Evolutionary conservation across 192 early-diverging fungal species (phyloP).

Genomic region (Backusella sp.): DNA sequence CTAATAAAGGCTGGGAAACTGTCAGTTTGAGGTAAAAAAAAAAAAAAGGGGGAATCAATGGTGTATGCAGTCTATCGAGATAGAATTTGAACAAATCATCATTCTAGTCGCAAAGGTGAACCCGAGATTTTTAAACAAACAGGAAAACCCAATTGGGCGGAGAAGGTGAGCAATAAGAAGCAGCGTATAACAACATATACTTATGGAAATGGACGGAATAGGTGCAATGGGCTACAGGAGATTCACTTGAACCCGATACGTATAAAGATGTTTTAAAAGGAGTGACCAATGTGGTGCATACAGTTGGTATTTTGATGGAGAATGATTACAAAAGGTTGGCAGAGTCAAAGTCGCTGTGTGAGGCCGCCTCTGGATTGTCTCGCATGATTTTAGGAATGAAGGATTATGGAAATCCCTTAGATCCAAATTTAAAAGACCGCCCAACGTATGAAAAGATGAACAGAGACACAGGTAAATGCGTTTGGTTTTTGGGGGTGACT

Average conservation of each 20-base stretch:
- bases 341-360: conserved; percentile 33
- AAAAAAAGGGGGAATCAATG: neutral
- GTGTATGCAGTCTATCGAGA: neutral
- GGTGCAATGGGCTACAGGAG: conserved; percentile 63
- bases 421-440: conserved; percentile 33
- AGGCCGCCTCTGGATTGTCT: conserved; percentile 31
- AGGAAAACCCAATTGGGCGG: conserved; percentile 29
- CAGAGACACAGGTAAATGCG: conserved; percentile 62
- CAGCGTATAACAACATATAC: neutral
- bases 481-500: no score
- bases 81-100: neutral
- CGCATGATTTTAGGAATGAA: conserved; percentile 27
- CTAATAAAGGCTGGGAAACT: conserved; percentile 44
- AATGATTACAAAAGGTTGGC: conserved; percentile 60
- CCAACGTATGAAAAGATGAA: conserved; percentile 64
- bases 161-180: conserved; percentile 16
- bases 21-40: conserved; percentile 44
- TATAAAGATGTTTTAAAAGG: conserved; percentile 51
- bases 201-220: neutral
- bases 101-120: conserved; percentile 31
- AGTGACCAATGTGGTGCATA: conserved; percentile 67
- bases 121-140: conserved; percentile 8
- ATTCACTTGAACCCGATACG: conserved; percentile 60
- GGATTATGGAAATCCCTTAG: conserved; percentile 47
- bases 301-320: conserved; percentile 71